These are phyloP conservation scores for Aspergillus neoniger DNA, from an alignment of 2,329 filamentous ascomycete genomes.

Conservation along the genomic window DNA sequence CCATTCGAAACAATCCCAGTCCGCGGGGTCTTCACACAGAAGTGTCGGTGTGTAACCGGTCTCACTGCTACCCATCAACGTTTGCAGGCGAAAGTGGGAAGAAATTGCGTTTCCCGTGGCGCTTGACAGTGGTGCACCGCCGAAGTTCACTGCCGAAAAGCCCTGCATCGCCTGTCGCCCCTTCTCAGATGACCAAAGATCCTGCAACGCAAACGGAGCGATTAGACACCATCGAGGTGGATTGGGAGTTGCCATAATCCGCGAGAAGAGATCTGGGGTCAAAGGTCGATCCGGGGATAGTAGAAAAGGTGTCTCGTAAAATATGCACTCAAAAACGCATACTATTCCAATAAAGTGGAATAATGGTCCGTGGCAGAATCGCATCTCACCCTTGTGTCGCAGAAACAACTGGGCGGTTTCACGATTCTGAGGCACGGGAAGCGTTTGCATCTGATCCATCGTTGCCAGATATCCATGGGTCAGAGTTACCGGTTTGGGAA, in stretches of 20 bases:
- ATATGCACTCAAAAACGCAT: slow-evolving; percentile 81
- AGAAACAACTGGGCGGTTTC: neutral
- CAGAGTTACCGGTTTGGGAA: slow-evolving; percentile 10
- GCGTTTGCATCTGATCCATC: neutral
- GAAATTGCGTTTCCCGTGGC: neutral
- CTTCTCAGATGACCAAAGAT: neutral
- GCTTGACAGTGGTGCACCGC: neutral
- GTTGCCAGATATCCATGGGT: slow-evolving; percentile 6
- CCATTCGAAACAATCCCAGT: slow-evolving; percentile 31
- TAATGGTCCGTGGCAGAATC: neutral
- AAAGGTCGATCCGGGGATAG: slow-evolving; percentile 79
- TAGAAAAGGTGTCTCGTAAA: slow-evolving; percentile 84
- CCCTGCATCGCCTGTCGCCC: neutral
- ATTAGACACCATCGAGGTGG: neutral
- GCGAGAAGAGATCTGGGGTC: slow-evolving; percentile 3
- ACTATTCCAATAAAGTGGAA: slow-evolving; percentile 17
- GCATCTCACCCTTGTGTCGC: neutral
- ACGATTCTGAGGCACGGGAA: slow-evolving; percentile 5
- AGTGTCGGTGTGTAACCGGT: slow-evolving; percentile 13
- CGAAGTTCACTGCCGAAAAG: neutral
- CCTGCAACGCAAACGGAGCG: slow-evolving; percentile 1
- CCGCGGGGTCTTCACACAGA: slow-evolving; percentile 4
- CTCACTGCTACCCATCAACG: slow-evolving; percentile 7
- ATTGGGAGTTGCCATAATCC: neutral
- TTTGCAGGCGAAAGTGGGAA: neutral